These are phyloP conservation scores for Linnemannia elongata DNA, from an alignment of 192 early-diverging fungal species.

Conservation along the genomic window DNA sequence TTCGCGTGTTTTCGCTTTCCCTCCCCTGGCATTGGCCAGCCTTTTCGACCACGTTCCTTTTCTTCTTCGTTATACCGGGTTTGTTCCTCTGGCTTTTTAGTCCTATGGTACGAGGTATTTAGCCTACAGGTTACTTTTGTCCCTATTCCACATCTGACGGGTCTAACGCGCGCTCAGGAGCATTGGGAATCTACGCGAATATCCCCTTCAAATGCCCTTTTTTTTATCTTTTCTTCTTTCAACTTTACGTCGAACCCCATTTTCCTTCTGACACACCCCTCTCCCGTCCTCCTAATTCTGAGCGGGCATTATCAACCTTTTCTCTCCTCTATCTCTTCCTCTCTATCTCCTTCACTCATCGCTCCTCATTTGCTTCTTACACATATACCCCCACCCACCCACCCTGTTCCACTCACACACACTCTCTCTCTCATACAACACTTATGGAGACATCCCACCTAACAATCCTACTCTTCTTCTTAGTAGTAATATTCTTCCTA, in stretches of 20 bases:
- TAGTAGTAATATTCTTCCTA: constrained; percentile 61
- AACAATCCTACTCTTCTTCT: constrained; percentile 61
- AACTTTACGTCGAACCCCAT: neutral
- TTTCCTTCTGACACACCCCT: neutral
- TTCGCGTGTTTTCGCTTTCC: neutral
- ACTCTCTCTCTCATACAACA: neutral
- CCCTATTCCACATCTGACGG: constrained; percentile 3
- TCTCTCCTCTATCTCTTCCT: neutral
- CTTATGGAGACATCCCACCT: constrained; percentile 34
- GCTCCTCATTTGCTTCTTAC: neutral
- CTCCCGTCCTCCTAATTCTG: too few species aligned
- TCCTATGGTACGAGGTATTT: too few species aligned
- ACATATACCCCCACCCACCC: neutral
- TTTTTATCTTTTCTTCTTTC: neutral
- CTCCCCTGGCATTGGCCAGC: too few species aligned
- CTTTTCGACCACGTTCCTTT: too few species aligned
- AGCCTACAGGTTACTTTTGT: neutral
- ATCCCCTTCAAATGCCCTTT: neutral
- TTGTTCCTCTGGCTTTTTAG: too few species aligned
- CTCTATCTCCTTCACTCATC: too few species aligned
- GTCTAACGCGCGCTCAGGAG: neutral
- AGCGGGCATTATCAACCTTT: too few species aligned
- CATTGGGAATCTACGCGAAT: neutral
- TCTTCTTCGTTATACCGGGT: too few species aligned
- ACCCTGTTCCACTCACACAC: neutral